A percentile compares a stretch with the other conserved stretches of the same genome.
phyloP scores from a whole-genome alignment of 768 basidiomycete species.

The Cystobasidium ongulense region DNA sequence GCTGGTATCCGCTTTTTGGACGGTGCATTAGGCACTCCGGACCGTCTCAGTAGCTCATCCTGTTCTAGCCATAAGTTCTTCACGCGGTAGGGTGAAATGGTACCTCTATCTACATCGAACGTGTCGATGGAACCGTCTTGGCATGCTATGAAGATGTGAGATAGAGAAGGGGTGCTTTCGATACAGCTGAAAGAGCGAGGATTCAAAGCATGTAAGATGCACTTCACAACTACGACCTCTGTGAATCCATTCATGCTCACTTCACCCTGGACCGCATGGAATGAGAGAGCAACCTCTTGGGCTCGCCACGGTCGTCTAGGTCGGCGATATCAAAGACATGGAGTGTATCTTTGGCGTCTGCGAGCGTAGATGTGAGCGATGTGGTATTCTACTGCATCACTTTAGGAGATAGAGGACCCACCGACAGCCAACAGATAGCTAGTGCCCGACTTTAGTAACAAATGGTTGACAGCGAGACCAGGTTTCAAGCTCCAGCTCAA shows the following conservation, averaged over 20 bases:
- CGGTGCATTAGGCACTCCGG: slow-evolving; percentile 44
- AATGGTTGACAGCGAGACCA: slow-evolving; percentile 51
- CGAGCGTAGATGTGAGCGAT: slow-evolving; percentile 47
- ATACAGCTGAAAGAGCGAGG: slow-evolving; percentile 50
- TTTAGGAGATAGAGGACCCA: slow-evolving; percentile 42
- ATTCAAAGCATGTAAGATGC: neutral
- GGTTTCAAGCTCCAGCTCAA: slow-evolving; percentile 51
- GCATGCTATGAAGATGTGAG: slow-evolving; percentile 59
- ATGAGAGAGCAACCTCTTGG: slow-evolving; percentile 35
- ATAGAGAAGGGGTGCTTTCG: slow-evolving; percentile 60
- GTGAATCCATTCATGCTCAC: neutral
- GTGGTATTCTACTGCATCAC: neutral
- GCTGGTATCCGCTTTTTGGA: slow-evolving; percentile 38
- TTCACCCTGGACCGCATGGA: slow-evolving; percentile 36
- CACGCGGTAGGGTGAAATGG: slow-evolving; percentile 60
- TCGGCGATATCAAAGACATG: slow-evolving; percentile 38
- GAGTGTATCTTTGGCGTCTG: slow-evolving; percentile 43
- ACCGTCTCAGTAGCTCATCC: slow-evolving; percentile 54
- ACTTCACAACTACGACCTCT: too few relatives aligned
- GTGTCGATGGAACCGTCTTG: slow-evolving; percentile 59
- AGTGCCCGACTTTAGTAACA: slow-evolving; percentile 56
- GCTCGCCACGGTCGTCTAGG: slow-evolving; percentile 35
- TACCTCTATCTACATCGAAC: slow-evolving; percentile 64
- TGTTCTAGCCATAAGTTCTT: slow-evolving; percentile 70
- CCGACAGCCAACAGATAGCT: slow-evolving; percentile 59